phyloP scores from a whole-genome alignment of 2,329 filamentous ascomycete genomes.

The Curvularia sp. region DNA sequence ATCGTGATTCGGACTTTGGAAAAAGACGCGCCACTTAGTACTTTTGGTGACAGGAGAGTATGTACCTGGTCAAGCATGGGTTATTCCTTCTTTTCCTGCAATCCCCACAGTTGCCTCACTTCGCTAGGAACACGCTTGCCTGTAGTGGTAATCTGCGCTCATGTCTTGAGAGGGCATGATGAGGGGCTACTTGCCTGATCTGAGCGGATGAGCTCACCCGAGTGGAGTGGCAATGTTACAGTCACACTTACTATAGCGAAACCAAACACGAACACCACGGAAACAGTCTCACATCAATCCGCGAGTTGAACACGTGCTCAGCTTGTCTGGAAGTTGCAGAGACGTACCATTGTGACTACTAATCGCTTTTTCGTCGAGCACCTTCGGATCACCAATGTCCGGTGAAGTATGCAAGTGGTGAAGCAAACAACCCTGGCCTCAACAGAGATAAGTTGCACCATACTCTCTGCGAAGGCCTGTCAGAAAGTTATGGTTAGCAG shows the following conservation, averaged over 20 bases:
- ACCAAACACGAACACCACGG: neutral
- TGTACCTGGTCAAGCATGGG: neutral
- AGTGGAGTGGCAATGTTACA: constrained; percentile 5
- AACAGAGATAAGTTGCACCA: neutral
- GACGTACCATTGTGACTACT: neutral
- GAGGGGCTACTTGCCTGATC: neutral
- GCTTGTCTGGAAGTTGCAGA: neutral
- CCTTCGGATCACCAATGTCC: neutral
- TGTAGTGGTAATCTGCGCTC: neutral
- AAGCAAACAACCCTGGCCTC: neutral
- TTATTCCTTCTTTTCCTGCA: neutral
- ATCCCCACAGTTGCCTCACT: neutral
- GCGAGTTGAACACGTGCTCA: neutral
- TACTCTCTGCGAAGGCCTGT: neutral
- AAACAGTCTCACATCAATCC: neutral
- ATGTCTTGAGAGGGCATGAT: neutral
- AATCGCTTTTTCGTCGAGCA: neutral
- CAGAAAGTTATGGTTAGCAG: neutral
- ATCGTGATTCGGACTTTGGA: neutral
- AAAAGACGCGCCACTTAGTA: neutral
- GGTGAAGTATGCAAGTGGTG: neutral
- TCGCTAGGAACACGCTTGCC: neutral
- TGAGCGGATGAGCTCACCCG: neutral
- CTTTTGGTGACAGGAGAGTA: neutral
- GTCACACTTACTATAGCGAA: constrained; percentile 1